Conservation (phyloP, 768 basidiomycete species). For the Nevesoporus exiguus region DNA sequence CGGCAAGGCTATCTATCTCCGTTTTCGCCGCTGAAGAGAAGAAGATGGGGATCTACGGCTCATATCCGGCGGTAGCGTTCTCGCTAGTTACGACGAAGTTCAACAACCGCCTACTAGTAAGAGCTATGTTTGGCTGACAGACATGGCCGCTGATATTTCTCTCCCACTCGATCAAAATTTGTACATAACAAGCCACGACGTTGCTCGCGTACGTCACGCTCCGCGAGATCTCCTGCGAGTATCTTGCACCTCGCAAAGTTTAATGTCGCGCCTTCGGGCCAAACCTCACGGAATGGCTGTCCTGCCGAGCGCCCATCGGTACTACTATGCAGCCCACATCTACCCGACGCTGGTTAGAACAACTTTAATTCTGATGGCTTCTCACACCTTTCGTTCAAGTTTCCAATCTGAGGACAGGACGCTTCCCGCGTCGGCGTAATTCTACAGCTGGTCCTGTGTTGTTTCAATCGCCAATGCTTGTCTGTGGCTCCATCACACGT, state of each 20-base stretch:
- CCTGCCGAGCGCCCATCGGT: constrained; percentile 8
- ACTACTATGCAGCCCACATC: not conserved
- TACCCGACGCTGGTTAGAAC: not conserved
- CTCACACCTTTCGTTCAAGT: constrained; percentile 21
- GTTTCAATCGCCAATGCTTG: not conserved
- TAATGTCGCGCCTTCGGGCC: constrained; percentile 11
- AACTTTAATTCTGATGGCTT: not conserved
- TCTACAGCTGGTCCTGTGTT: not conserved
- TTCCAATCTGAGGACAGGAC: constrained; percentile 12
- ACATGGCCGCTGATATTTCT: not conserved
- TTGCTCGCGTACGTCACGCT: constrained; percentile 2
- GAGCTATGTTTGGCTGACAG: constrained; percentile 3
- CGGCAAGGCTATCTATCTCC: not conserved
- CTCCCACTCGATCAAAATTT: constrained; percentile 7
- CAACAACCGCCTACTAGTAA: not conserved
- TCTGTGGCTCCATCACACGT: constrained; percentile 1
- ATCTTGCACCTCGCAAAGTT: constrained; percentile 11
- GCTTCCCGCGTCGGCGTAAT: not conserved
- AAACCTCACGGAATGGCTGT: constrained; percentile 3
- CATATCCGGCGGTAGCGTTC: not conserved
- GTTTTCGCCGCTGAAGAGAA: not conserved
- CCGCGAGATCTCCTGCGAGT: constrained; percentile 15
- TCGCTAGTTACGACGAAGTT: constrained; percentile 5
- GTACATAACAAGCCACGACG: constrained; percentile 12
- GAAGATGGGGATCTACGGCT: not conserved